These are phyloP conservation scores for Cicer cuneatum DNA, from an alignment of 306 rosid genomes.

Conservation along the genomic window DNA sequence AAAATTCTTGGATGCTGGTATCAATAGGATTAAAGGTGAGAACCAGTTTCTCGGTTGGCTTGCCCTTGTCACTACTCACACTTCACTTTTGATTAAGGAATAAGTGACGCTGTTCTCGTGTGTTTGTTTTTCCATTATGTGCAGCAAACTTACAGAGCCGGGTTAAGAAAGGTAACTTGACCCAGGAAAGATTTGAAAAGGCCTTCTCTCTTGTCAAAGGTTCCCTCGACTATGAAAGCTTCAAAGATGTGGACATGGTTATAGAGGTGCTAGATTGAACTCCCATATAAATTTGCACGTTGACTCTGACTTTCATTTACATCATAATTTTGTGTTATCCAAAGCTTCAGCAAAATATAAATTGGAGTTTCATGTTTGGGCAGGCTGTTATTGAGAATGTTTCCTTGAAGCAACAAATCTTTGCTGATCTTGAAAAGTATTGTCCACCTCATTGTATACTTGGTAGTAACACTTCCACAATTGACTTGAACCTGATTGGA, in stretches of 20 bases:
- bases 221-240: conserved; percentile 72
- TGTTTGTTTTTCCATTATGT: conserved; percentile 33
- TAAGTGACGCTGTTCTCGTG: conserved; percentile 32
- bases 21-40: conserved; percentile 86
- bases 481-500: conserved; percentile 93
- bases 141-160: conserved; percentile 91
- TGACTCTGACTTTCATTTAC: background rate
- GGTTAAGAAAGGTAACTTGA: conserved; percentile 80
- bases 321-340: conserved; percentile 29
- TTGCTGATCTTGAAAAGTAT: conserved; percentile 88
- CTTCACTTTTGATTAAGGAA: conserved; percentile 26
- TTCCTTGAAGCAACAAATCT: conserved; percentile 89
- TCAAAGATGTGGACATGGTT: conserved; percentile 91
- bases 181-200: conserved; percentile 76
- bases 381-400: conserved; percentile 95
- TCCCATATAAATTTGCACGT: conserved; percentile 1
- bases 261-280: conserved; percentile 72
- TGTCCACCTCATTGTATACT: conserved; percentile 92
- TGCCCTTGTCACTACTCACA: conserved; percentile 16
- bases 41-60: conserved; percentile 37
- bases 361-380: conserved; percentile 48
- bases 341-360: conserved; percentile 29
- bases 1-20: conserved; percentile 87
- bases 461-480: conserved; percentile 95
- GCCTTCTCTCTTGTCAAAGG: conserved; percentile 79